A percentile compares a stretch with the other conserved stretches of the same genome.
Conservation (phyloP, 768 basidiomycete species). For the Infundibulicybe gibba region DNA sequence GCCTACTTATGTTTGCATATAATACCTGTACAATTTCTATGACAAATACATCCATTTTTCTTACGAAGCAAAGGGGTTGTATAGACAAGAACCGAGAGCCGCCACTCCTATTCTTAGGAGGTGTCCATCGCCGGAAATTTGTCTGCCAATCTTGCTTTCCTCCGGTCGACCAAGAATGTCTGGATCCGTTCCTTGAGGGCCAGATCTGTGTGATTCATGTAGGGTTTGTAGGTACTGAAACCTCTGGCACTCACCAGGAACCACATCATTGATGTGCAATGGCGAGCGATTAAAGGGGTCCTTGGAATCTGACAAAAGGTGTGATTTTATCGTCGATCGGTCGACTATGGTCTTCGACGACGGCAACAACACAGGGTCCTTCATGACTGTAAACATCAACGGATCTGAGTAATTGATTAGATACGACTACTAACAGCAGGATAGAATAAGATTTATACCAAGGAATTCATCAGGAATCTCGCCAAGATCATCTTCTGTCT, state of each 20-base stretch:
- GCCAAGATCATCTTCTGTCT: slow-evolving; percentile 88
- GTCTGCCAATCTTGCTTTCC: slow-evolving; percentile 28
- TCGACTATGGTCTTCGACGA: slow-evolving; percentile 79
- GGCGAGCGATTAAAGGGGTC: slow-evolving; percentile 97
- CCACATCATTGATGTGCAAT: slow-evolving; percentile 72
- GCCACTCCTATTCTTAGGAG: too few relatives aligned
- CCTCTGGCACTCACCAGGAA: slow-evolving; percentile 50
- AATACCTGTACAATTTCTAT: too few relatives aligned
- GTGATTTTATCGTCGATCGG: slow-evolving; percentile 90
- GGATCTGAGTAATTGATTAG: slow-evolving; percentile 52
- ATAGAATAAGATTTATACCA: slow-evolving; percentile 44
- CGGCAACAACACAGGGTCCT: slow-evolving; percentile 89
- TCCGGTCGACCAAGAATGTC: slow-evolving; percentile 60
- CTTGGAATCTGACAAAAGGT: slow-evolving; percentile 83
- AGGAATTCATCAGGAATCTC: slow-evolving; percentile 95
- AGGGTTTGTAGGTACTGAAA: slow-evolving; percentile 7
- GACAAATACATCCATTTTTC: too few relatives aligned
- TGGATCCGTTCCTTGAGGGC: slow-evolving; percentile 78
- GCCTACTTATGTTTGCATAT: too few relatives aligned
- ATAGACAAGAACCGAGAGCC: too few relatives aligned
- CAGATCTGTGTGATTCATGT: slow-evolving; percentile 35
- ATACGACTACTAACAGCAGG: slow-evolving; percentile 5
- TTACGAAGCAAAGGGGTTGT: too few relatives aligned
- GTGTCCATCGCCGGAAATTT: too few relatives aligned
- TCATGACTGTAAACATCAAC: slow-evolving; percentile 90